phyloP scores from a whole-genome alignment of 352 stramenopile species.

The Globisporangium takayamanum region DNA sequence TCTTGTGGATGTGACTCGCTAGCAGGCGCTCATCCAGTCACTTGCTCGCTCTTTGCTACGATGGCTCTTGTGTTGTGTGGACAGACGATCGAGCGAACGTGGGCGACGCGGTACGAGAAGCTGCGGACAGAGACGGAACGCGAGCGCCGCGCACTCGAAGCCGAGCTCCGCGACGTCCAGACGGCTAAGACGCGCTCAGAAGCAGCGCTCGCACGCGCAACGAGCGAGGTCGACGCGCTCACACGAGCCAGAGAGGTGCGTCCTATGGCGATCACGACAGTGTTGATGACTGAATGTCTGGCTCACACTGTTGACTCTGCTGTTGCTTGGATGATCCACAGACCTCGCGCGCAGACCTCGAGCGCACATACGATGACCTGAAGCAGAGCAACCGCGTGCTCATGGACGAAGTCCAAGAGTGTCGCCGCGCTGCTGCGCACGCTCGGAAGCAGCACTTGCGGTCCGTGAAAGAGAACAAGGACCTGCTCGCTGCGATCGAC shows the following conservation, averaged over 20 bases:
- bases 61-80: not conserved
- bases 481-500: slow-evolving; percentile 50
- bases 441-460: slow-evolving; percentile 52
- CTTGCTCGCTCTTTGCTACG: too few species aligned
- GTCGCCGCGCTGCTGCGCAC: slow-evolving; percentile 38
- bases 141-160: slow-evolving; percentile 33
- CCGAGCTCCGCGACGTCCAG: slow-evolving; percentile 33
- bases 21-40: too few species aligned
- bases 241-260: slow-evolving; percentile 21
- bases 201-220: slow-evolving; percentile 23
- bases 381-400: slow-evolving; percentile 68
- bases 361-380: slow-evolving; percentile 36
- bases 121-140: slow-evolving; percentile 36
- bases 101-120: slow-evolving; percentile 37
- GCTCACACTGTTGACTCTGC: not conserved
- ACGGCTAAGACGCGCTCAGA: slow-evolving; percentile 27
- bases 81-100: slow-evolving; percentile 25
- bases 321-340: slow-evolving; percentile 2
- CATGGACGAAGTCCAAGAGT: slow-evolving; percentile 51
- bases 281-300: not conserved
- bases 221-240: slow-evolving; percentile 25
- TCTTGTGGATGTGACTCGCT: too few species aligned
- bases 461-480: slow-evolving; percentile 58
- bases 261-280: not conserved
- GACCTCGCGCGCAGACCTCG: slow-evolving; percentile 19